Conservation (phyloP, 2,329 filamentous ascomycete genomes). For the Zasmidium angulare region DNA sequence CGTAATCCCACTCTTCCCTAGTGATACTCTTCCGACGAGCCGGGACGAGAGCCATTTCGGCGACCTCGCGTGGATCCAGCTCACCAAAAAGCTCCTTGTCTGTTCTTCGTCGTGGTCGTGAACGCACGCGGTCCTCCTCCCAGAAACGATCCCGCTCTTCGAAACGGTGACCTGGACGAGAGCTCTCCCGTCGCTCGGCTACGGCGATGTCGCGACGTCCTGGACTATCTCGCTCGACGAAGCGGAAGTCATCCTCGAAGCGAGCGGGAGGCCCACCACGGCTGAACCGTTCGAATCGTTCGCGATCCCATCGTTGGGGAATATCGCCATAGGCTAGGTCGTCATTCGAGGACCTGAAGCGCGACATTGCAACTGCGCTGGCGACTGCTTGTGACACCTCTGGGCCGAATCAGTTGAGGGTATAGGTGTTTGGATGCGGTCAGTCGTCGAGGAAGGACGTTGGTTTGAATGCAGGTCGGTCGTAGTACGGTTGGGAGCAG, state of each 20-base stretch:
- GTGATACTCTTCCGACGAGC: conserved; percentile 54
- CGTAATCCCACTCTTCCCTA: conserved; percentile 55
- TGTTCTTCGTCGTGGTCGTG: conserved; percentile 36
- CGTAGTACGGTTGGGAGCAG: neutral
- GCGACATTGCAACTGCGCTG: conserved; percentile 23
- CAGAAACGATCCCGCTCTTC: conserved; percentile 55
- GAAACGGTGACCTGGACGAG: conserved; percentile 39
- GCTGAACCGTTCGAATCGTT: conserved; percentile 50
- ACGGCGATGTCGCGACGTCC: conserved; percentile 44
- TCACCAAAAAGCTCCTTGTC: conserved; percentile 49
- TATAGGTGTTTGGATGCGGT: neutral
- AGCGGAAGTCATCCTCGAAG: conserved; percentile 47
- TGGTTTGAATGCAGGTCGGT: neutral
- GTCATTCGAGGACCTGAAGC: conserved; percentile 38
- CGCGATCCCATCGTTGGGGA: conserved; percentile 52
- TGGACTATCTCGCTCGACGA: conserved; percentile 38
- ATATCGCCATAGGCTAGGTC: conserved; percentile 46
- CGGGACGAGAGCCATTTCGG: conserved; percentile 55
- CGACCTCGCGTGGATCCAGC: conserved; percentile 46
- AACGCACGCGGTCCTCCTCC: conserved; percentile 50
- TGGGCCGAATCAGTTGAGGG: neutral
- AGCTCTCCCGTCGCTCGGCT: conserved; percentile 39
- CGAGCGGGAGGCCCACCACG: conserved; percentile 31
- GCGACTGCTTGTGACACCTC: conserved; percentile 1
- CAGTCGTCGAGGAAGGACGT: neutral